Conservation (phyloP, 192 early-diverging fungal genomes). For the Gryganskiella cystojenkinii region DNA sequence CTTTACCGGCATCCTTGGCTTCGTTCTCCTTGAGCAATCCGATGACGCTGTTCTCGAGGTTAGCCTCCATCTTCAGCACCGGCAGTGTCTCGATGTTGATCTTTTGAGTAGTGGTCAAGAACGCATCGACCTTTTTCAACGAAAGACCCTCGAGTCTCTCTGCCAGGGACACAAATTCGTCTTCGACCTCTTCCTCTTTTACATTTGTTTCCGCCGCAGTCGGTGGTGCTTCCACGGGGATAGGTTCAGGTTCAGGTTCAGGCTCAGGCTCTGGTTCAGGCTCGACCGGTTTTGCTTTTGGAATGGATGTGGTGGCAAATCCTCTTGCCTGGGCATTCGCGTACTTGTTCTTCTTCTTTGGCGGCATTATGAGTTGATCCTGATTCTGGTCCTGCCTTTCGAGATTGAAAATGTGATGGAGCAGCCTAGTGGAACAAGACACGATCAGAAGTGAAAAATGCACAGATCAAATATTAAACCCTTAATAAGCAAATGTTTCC, state of each 20-base stretch:
- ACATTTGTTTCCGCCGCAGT: background rate
- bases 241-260: slow-evolving; percentile 9
- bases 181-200: slow-evolving; percentile 25
- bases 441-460: too few species aligned
- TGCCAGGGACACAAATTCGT: slow-evolving; percentile 48
- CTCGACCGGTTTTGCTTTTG: slow-evolving; percentile 35
- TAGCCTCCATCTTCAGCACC: slow-evolving; percentile 47
- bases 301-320: slow-evolving; percentile 51
- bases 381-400: too few species aligned
- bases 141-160: slow-evolving; percentile 41
- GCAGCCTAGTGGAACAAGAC: too few species aligned
- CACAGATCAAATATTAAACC: too few species aligned
- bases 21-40: slow-evolving; percentile 43
- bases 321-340: slow-evolving; percentile 46
- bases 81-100: slow-evolving; percentile 48
- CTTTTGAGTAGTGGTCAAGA: slow-evolving; percentile 40
- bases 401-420: too few species aligned
- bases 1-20: slow-evolving; percentile 39
- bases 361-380: slow-evolving; percentile 36
- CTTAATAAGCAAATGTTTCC: too few species aligned
- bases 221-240: background rate
- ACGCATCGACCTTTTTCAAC: slow-evolving; percentile 47
- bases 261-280: slow-evolving; percentile 35
- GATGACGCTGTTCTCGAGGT: slow-evolving; percentile 51
- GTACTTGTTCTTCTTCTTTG: slow-evolving; percentile 55